These are phyloP conservation scores for Brettanomyces custersianus DNA, from an alignment of 805 yeast species.

Conservation along the genomic window DNA sequence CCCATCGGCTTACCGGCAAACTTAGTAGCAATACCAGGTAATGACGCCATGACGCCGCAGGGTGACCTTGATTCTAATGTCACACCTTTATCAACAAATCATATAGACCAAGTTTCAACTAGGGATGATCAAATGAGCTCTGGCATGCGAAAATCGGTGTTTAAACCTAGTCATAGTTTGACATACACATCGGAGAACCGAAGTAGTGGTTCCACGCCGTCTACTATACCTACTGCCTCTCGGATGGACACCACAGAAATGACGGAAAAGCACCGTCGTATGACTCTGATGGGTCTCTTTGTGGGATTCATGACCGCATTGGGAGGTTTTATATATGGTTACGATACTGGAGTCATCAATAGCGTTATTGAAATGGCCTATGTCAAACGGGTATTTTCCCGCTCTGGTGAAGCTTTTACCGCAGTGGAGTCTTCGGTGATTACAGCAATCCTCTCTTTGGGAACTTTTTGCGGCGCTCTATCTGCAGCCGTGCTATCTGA, in stretches of 20 bases:
- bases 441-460: constrained; percentile 73
- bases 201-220: not conserved
- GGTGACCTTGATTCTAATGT: no score
- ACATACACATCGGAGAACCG: not conserved
- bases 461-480: constrained; percentile 67
- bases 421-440: constrained; percentile 60
- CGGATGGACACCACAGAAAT: not conserved
- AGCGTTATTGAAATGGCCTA: constrained; percentile 70
- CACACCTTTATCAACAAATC: no score
- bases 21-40: no score
- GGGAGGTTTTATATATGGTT: constrained; percentile 88
- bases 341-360: constrained; percentile 82
- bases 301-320: constrained; percentile 80
- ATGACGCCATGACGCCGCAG: no score
- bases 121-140: no score
- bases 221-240: not conserved
- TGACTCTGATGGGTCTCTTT: constrained; percentile 54
- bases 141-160: no score
- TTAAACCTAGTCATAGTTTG: no score
- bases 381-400: constrained; percentile 49
- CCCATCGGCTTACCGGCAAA: no score
- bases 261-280: constrained; percentile 17
- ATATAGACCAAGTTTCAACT: no score
- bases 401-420: constrained; percentile 36
- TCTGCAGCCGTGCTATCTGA: constrained; percentile 58